These are phyloP conservation scores for Turritis glabra DNA, from an alignment of 345 rosid species.

Conservation along the genomic window DNA sequence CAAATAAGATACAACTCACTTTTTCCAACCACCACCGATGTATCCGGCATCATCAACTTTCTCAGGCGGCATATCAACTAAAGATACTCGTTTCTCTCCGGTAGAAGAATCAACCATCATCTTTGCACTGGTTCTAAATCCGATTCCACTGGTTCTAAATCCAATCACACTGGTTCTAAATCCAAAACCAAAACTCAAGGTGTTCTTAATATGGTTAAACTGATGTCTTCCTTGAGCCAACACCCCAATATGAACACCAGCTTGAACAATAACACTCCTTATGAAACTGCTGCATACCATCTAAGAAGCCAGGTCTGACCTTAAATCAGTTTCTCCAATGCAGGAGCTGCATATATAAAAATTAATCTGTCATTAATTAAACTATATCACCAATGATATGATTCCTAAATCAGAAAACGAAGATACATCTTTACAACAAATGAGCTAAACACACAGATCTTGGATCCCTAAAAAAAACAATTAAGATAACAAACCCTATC, in stretches of 20 bases:
- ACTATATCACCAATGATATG: background rate
- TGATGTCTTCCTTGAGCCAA: constrained; percentile 44
- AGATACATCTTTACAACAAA: background rate
- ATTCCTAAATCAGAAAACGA: constrained; percentile 2
- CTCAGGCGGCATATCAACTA: constrained; percentile 46
- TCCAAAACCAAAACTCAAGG: constrained; percentile 43
- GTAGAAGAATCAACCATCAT: constrained; percentile 85
- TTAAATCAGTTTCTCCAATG: constrained; percentile 42
- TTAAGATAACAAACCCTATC: constrained; percentile 14
- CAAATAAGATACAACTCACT: constrained; percentile 47
- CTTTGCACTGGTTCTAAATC: constrained; percentile 30
- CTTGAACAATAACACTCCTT: constrained; percentile 64
- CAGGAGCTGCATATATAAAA: constrained; percentile 26
- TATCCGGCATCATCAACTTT: constrained; percentile 74
- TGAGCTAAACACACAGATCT: constrained; percentile 16
- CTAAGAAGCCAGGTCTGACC: constrained; percentile 46
- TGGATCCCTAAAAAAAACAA: background rate
- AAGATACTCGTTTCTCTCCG: constrained; percentile 45
- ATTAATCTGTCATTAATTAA: background rate
- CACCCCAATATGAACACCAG: constrained; percentile 54
- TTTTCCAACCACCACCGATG: constrained; percentile 87
- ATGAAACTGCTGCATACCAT: constrained; percentile 79
- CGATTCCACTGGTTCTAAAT: constrained; percentile 21
- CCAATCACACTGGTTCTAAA: constrained; percentile 29
- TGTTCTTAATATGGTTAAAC: constrained; percentile 33